Conservation (phyloP, 1,139 yeast species). For the Insectozyma bohioensis region DNA sequence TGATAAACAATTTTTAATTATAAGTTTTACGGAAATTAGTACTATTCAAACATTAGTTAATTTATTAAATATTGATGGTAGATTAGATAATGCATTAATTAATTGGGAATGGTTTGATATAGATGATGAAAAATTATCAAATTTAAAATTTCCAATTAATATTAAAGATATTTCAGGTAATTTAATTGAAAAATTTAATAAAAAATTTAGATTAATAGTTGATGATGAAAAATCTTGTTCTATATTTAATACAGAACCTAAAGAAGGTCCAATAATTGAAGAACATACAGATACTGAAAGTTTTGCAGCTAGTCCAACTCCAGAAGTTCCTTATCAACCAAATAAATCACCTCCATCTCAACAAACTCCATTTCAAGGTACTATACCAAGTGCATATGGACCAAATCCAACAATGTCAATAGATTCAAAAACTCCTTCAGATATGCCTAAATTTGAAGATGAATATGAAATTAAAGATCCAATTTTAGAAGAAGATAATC, state of each 20-base stretch:
- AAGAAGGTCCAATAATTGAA: conserved; percentile 13
- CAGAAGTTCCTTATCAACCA: conserved; percentile 13
- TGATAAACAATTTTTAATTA: conserved; percentile 13
- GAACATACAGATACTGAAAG: conserved; percentile 15
- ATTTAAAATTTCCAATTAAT: conserved; percentile 24
- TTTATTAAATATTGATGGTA: conserved; percentile 16
- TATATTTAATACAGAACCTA: conserved; percentile 10
- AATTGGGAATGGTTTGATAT: conserved; percentile 25
- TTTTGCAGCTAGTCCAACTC: conserved; percentile 10
- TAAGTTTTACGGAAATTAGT: conserved; percentile 15
- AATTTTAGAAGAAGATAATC: conserved; percentile 8
- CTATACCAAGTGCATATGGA: not conserved
- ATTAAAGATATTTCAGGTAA: conserved; percentile 25
- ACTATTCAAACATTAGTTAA: conserved; percentile 14
- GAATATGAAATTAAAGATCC: conserved; percentile 43
- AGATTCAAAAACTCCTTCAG: conserved; percentile 18
- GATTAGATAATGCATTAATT: conserved; percentile 23
- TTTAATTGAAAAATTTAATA: conserved; percentile 24
- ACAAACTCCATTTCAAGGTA: conserved; percentile 3
- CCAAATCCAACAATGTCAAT: conserved; percentile 1
- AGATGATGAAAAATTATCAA: conserved; percentile 9
- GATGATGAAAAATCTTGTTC: conserved; percentile 16
- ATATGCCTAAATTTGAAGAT: conserved; percentile 59
- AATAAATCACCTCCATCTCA: conserved; percentile 6
- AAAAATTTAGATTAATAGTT: conserved; percentile 15